These are phyloP conservation scores for Metschnikowia hibisci DNA, from an alignment of 805 yeast genomes.

Conservation along the genomic window DNA sequence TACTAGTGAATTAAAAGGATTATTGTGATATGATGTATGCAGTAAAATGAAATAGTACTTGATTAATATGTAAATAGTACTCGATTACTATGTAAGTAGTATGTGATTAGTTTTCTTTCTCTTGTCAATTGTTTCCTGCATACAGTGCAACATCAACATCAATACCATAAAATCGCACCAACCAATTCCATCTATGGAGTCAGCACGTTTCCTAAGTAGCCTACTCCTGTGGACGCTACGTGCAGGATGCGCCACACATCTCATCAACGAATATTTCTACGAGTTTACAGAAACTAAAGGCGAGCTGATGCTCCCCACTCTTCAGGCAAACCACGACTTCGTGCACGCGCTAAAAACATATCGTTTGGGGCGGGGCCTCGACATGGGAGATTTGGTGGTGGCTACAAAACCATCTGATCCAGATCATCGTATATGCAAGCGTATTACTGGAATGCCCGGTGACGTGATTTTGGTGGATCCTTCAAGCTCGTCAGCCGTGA, in stretches of 20 bases:
- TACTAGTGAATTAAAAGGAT: conserved; percentile 47
- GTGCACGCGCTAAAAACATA: conserved; percentile 70
- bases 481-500: conserved; percentile 47
- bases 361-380: conserved; percentile 59
- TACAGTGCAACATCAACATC: no score
- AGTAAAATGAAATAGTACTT: no score
- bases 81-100: no score
- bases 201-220: conserved; percentile 26
- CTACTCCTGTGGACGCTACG: conserved; percentile 51
- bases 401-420: conserved; percentile 90
- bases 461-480: conserved; percentile 83
- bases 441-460: conserved; percentile 96
- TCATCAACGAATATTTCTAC: conserved; percentile 60
- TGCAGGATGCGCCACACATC: conserved; percentile 63
- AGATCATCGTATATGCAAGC: conserved; percentile 78
- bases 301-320: conserved; percentile 92
- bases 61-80: no score
- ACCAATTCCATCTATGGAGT: conserved; percentile 15
- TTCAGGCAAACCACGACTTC: conserved; percentile 69
- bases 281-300: conserved; percentile 84
- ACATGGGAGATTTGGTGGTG: conserved; percentile 83
- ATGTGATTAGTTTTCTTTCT: no score
- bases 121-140: no score
- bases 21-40: not conserved
- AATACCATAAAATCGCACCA: no score